phyloP scores from a whole-genome alignment of 495 filamentous ascomycete species.

The Oidiodendron maius region DNA sequence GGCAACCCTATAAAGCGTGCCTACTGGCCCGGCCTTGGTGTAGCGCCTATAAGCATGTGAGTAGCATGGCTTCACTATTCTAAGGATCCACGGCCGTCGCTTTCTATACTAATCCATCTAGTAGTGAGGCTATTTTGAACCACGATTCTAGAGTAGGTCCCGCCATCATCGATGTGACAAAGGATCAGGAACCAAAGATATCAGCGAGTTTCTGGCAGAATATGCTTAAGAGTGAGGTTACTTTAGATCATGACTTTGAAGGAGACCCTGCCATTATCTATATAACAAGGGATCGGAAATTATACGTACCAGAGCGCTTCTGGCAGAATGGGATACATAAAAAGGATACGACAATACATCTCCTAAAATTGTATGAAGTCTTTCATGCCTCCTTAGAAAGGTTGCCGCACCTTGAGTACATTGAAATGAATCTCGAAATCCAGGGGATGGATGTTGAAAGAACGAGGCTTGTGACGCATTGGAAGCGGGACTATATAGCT shows the following conservation, averaged over 20 bases:
- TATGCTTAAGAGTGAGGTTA: neutral
- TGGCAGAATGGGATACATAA: neutral
- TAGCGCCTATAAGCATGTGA: neutral
- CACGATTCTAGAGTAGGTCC: neutral
- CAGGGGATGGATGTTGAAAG: neutral
- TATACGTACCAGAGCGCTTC: neutral
- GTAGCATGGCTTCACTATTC: neutral
- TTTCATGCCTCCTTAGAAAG: neutral
- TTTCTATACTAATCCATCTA: neutral
- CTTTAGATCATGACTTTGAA: neutral
- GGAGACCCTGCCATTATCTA: neutral
- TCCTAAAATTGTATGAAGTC: neutral
- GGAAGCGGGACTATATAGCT: neutral
- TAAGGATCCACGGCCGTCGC: neutral
- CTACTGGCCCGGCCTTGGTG: neutral
- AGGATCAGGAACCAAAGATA: neutral
- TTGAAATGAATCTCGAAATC: neutral
- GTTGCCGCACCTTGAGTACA: neutral
- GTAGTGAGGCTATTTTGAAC: neutral
- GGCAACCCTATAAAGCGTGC: neutral
- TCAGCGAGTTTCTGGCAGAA: neutral
- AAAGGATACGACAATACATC: neutral
- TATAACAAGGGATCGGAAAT: neutral
- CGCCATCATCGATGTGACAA: neutral
- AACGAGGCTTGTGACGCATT: neutral